Conservation (phyloP, 2,329 filamentous ascomycete genomes). For the Stemphylium beticola region DNA sequence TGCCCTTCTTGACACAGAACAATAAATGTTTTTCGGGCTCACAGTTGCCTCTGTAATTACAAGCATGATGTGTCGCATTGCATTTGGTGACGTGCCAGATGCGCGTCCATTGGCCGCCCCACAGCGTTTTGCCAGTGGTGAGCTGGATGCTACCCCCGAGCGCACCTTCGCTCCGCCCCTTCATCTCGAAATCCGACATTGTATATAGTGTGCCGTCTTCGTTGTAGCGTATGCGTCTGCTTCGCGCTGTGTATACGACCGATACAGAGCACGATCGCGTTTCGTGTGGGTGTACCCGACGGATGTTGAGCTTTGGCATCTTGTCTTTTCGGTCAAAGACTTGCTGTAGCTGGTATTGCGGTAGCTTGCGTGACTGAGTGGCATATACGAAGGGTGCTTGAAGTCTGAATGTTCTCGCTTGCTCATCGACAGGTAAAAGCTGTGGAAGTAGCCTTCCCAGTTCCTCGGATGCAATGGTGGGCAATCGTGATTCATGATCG, state of each 20-base stretch:
- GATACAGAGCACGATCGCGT: slow-evolving; percentile 20
- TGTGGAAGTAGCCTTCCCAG: slow-evolving; percentile 14
- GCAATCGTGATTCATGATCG: too few relatives aligned
- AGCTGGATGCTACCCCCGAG: slow-evolving; percentile 15
- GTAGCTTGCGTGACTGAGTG: slow-evolving; percentile 20
- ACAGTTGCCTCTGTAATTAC: slow-evolving; percentile 8
- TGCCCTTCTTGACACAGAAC: slow-evolving; percentile 24
- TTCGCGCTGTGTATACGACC: not conserved
- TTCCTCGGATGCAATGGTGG: not conserved
- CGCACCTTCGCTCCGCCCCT: slow-evolving; percentile 19
- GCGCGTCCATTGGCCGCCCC: slow-evolving; percentile 25
- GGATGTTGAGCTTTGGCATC: slow-evolving; percentile 22
- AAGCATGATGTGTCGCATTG: slow-evolving; percentile 15
- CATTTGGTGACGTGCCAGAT: slow-evolving; percentile 30
- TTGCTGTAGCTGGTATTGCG: slow-evolving; percentile 32
- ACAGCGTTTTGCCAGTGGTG: slow-evolving; percentile 19
- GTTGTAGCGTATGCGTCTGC: slow-evolving; percentile 21
- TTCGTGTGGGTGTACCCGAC: slow-evolving; percentile 26
- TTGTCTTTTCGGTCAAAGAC: slow-evolving; percentile 15
- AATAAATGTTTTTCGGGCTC: slow-evolving; percentile 30
- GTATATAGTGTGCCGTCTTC: slow-evolving; percentile 31
- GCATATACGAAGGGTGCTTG: slow-evolving; percentile 27
- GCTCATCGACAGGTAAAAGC: slow-evolving; percentile 21
- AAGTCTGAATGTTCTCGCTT: slow-evolving; percentile 23
- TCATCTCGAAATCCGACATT: slow-evolving; percentile 26